phyloP scores from a whole-genome alignment of 495 filamentous ascomycete species.

The Aspergillus asperescens region DNA sequence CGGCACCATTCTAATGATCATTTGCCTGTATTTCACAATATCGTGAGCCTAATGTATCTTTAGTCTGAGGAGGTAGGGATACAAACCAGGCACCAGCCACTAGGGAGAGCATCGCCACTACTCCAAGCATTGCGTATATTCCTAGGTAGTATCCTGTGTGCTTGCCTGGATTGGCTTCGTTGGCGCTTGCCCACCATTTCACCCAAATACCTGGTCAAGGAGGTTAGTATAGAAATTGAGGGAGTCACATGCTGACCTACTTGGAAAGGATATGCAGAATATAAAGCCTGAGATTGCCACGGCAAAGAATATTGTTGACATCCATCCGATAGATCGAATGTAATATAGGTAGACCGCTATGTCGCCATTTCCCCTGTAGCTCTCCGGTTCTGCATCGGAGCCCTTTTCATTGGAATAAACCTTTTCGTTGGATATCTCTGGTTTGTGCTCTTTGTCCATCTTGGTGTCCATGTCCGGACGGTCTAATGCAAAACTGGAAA shows the following conservation, averaged over 20 bases:
- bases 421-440: not conserved
- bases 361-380: constrained; percentile 46
- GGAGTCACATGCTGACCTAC: constrained; percentile 14
- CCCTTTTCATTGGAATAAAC: constrained; percentile 20
- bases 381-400: constrained; percentile 25
- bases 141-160: constrained; percentile 49
- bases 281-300: constrained; percentile 37
- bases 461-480: constrained; percentile 21
- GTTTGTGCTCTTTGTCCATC: constrained; percentile 24
- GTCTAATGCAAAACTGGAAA: constrained; percentile 42
- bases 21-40: constrained; percentile 21
- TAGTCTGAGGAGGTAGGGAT: not conserved
- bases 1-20: constrained; percentile 52
- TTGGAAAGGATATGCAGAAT: constrained; percentile 46
- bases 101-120: constrained; percentile 38
- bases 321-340: constrained; percentile 45
- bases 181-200: constrained; percentile 49
- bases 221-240: not conserved
- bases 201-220: constrained; percentile 46
- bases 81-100: constrained; percentile 43
- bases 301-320: constrained; percentile 41
- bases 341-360: constrained; percentile 57
- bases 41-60: not conserved
- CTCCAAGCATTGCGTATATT: constrained; percentile 50
- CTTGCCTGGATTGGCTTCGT: constrained; percentile 35